phyloP scores from a whole-genome alignment of 306 rosid species.

The Rosa lucieae region DNA sequence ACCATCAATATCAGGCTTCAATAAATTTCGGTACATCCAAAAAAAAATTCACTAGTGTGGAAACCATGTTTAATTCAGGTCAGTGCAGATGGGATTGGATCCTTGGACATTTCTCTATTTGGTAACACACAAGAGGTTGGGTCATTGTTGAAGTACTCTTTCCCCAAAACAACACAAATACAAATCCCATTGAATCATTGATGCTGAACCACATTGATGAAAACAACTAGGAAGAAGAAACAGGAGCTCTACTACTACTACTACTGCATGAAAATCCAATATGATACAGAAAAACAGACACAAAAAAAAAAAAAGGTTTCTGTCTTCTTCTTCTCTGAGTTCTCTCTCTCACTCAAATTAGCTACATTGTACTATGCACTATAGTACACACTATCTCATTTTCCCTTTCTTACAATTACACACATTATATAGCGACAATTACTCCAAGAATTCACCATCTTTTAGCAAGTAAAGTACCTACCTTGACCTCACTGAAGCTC shows the following conservation, averaged over 20 bases:
- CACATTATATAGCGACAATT: conserved; percentile 1
- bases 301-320: not conserved
- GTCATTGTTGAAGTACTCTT: not conserved
- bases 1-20: not conserved
- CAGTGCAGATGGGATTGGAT: not conserved
- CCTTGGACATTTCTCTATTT: not conserved
- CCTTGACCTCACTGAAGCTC: conserved; percentile 37
- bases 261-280: not conserved
- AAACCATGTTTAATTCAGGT: not conserved
- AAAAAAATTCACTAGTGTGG: not conserved
- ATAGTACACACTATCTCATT: not conserved
- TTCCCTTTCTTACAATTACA: conserved; percentile 23
- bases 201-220: conserved; percentile 4
- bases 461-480: conserved; percentile 13
- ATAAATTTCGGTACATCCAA: not conserved
- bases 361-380: conserved; percentile 16
- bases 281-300: not conserved
- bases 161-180: not conserved
- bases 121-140: not conserved
- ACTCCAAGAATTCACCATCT: not conserved
- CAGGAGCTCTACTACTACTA: not conserved
- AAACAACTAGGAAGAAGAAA: not conserved
- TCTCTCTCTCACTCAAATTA: conserved; percentile 14
- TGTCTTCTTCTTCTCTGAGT: not conserved
- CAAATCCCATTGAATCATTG: not conserved